Evolutionary conservation across 768 basidiomycete species (phyloP).

Genomic region (Collybiopsis confluens): DNA sequence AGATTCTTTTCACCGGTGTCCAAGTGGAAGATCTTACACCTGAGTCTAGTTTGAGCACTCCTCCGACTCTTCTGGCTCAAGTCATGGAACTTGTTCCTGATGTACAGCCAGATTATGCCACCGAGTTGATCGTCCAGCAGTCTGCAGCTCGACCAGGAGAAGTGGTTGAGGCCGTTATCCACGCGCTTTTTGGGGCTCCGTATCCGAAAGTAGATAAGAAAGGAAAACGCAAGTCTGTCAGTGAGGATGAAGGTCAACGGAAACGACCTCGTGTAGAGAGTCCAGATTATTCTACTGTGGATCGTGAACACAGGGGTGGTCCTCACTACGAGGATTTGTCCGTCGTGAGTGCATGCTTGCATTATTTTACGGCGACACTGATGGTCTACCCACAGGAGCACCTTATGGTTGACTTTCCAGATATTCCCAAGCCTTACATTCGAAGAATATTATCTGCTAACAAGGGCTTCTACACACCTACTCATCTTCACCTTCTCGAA

Average conservation of each 20-base stretch:
- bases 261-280: conserved; percentile 33
- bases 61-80: conserved; percentile 32
- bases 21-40: background rate
- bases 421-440: conserved; percentile 52
- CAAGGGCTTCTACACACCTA: conserved; percentile 59
- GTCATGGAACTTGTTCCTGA: conserved; percentile 60
- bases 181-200: conserved; percentile 58
- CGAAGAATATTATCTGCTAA: conserved; percentile 34
- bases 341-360: conserved; percentile 41
- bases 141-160: conserved; percentile 28
- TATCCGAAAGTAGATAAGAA: conserved; percentile 56
- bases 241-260: conserved; percentile 12
- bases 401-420: conserved; percentile 54
- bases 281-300: conserved; percentile 47
- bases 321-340: conserved; percentile 45
- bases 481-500: conserved; percentile 46
- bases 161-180: conserved; percentile 52
- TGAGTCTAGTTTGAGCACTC: background rate
- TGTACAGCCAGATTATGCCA: conserved; percentile 33
- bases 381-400: conserved; percentile 33
- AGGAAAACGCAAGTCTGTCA: conserved; percentile 36
- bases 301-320: conserved; percentile 41
- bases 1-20: background rate
- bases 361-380: no score
- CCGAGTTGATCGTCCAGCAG: conserved; percentile 42